A percentile compares a stretch with the other conserved stretches of the same genome.
These are phyloP conservation scores for Scenedesmus sp. DNA, from an alignment of 163 green algal species.

Conservation along the genomic window DNA sequence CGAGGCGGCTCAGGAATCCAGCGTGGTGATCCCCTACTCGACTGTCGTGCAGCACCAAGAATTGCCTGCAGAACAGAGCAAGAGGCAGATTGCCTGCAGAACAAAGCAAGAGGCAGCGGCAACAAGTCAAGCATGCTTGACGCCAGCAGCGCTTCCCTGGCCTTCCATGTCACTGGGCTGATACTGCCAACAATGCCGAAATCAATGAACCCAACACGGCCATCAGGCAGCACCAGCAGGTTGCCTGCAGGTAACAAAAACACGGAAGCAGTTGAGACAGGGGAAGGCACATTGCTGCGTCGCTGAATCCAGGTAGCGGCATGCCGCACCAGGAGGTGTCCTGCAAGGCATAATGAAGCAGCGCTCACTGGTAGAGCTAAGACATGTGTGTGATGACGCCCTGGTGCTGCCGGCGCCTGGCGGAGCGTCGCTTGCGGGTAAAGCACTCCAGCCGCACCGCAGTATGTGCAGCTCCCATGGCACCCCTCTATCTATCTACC, in stretches of 20 bases:
- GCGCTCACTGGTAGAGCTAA: background rate
- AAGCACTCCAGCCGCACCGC: too few species aligned
- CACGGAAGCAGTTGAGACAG: background rate
- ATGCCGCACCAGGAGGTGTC: background rate
- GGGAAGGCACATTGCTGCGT: too few species aligned
- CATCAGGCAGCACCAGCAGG: slow-evolving; percentile 93
- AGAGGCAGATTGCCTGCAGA: slow-evolving; percentile 84
- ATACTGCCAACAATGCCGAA: slow-evolving; percentile 83
- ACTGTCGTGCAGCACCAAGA: slow-evolving; percentile 90
- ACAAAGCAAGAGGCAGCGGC: too few species aligned
- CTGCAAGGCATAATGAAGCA: background rate
- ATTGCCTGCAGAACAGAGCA: too few species aligned
- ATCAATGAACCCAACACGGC: slow-evolving; percentile 96
- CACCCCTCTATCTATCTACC: too few species aligned
- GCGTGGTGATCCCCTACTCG: slow-evolving; percentile 97
- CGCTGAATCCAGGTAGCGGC: too few species aligned
- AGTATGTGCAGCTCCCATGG: too few species aligned
- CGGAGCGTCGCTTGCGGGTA: too few species aligned
- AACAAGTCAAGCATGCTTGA: too few species aligned
- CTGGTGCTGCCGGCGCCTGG: background rate
- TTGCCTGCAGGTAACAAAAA: slow-evolving; percentile 77
- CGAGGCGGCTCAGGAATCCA: slow-evolving; percentile 71
- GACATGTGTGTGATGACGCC: too few species aligned
- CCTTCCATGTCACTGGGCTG: slow-evolving; percentile 82
- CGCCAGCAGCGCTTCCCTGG: slow-evolving; percentile 79